phyloP scores from a whole-genome alignment of 176 grass and related monocot genomes.

The Dactylis glomerata region DNA sequence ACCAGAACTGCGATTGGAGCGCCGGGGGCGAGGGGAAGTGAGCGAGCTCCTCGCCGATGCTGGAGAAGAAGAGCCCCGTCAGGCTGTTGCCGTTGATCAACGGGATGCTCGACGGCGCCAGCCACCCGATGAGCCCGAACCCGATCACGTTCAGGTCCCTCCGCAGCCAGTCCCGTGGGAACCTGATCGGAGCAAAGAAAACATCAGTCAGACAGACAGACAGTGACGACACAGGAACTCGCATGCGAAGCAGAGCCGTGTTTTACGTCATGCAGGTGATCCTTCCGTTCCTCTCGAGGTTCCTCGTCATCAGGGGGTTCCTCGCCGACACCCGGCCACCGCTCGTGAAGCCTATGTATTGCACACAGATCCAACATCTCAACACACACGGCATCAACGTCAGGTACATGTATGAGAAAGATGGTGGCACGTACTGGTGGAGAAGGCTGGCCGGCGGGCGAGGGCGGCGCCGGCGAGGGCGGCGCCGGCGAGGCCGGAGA shows the following conservation, averaged over 20 bases:
- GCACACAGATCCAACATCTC: neutral
- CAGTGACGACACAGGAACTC: too few relatives aligned
- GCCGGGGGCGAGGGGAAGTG: constrained; percentile 86
- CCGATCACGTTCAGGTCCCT: constrained; percentile 93
- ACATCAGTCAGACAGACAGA: neutral
- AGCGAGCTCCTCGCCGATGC: constrained; percentile 84
- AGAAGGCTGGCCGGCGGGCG: constrained; percentile 40
- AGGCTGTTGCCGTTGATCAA: constrained; percentile 91
- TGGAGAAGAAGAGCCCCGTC: constrained; percentile 89
- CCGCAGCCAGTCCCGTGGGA: constrained; percentile 82
- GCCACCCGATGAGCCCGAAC: constrained; percentile 89
- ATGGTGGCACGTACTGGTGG: constrained; percentile 20
- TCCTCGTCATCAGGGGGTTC: constrained; percentile 54
- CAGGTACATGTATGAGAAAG: neutral
- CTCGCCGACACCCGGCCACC: constrained; percentile 47
- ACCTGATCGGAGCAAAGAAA: constrained; percentile 37
- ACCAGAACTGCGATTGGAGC: constrained; percentile 85
- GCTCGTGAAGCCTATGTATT: constrained; percentile 40
- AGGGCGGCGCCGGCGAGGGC: constrained; percentile 48
- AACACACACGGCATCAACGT: neutral
- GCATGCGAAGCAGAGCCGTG: neutral
- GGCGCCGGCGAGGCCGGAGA: constrained; percentile 52
- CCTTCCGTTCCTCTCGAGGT: constrained; percentile 54
- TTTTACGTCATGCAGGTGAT: constrained; percentile 69
- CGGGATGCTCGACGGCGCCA: constrained; percentile 82